These are phyloP conservation scores for Neurospora crassa DNA, from an alignment of 2,329 filamentous ascomycete species.

Conservation along the genomic window DNA sequence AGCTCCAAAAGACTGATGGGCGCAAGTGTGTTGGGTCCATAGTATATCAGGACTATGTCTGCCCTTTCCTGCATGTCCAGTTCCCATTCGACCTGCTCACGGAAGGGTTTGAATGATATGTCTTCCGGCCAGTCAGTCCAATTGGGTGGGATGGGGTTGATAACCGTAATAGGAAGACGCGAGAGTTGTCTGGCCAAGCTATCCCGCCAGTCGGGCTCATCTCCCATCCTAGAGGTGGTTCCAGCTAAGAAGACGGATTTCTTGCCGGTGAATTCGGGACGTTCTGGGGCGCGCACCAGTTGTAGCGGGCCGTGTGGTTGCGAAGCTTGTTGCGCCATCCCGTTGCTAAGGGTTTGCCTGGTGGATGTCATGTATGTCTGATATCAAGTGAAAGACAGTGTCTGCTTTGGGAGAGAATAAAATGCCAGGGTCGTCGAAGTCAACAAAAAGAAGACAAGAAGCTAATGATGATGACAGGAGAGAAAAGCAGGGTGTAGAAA, in stretches of 20 bases:
- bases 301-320: neutral
- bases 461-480: neutral
- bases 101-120: conserved; percentile 34
- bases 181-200: conserved; percentile 31
- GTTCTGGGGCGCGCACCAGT: neutral
- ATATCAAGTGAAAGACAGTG: neutral
- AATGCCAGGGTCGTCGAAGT: neutral
- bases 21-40: conserved; percentile 41
- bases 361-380: neutral
- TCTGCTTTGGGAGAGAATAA: neutral
- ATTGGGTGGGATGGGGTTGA: conserved; percentile 45
- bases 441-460: neutral
- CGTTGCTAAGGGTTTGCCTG: neutral
- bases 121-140: conserved; percentile 50
- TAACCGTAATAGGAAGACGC: conserved; percentile 39
- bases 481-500: neutral
- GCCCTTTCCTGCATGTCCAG: conserved; percentile 43
- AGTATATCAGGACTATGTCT: conserved; percentile 47
- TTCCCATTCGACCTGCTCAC: conserved; percentile 52
- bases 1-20: conserved; percentile 53
- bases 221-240: conserved; percentile 33
- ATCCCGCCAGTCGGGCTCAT: conserved; percentile 41
- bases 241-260: conserved; percentile 48
- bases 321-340: neutral
- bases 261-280: conserved; percentile 10